Percentiles rank a stretch among this genome's conserved stretches.
Evolutionary conservation across 805 yeast species (phyloP).

Genomic region (Barnettozyma populi): DNA sequence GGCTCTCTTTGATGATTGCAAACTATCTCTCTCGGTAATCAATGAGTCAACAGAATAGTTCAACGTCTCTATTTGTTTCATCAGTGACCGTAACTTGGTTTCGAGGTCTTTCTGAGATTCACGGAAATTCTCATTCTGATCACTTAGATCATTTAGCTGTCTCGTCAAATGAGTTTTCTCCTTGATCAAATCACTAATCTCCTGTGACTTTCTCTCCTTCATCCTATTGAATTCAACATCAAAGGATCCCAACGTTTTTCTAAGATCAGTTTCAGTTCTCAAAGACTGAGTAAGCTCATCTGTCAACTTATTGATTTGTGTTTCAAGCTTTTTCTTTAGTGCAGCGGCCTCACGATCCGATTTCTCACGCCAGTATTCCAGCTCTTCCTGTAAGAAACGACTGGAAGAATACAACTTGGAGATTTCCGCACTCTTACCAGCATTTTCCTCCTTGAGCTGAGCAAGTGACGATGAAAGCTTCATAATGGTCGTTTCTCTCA

Average conservation of each 20-base stretch:
- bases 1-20: conserved; percentile 44
- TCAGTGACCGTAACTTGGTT: conserved; percentile 38
- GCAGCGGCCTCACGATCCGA: conserved; percentile 35
- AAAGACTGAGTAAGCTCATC: conserved; percentile 48
- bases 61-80: conserved; percentile 50
- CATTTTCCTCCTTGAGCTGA: conserved; percentile 48
- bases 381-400: conserved; percentile 49
- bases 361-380: conserved; percentile 45
- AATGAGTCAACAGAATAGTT: conserved; percentile 57
- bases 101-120: conserved; percentile 42
- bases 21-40: conserved; percentile 54
- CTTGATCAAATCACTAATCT: conserved; percentile 33
- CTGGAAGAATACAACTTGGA: conserved; percentile 44
- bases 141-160: conserved; percentile 36
- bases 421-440: conserved; percentile 52
- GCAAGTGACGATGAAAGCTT: conserved; percentile 46
- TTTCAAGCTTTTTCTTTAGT: conserved; percentile 35
- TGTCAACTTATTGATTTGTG: conserved; percentile 49
- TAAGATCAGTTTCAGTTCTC: conserved; percentile 60
- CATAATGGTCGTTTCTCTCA: conserved; percentile 47
- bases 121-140: conserved; percentile 37
- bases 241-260: conserved; percentile 57
- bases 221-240: conserved; percentile 55
- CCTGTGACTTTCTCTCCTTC: conserved; percentile 33
- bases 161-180: conserved; percentile 39